Evolutionary conservation across 2,329 filamentous ascomycete species (phyloP), one percentile per base, ranked within the genome.

Genomic region (Venturia aucupariae): DNA sequence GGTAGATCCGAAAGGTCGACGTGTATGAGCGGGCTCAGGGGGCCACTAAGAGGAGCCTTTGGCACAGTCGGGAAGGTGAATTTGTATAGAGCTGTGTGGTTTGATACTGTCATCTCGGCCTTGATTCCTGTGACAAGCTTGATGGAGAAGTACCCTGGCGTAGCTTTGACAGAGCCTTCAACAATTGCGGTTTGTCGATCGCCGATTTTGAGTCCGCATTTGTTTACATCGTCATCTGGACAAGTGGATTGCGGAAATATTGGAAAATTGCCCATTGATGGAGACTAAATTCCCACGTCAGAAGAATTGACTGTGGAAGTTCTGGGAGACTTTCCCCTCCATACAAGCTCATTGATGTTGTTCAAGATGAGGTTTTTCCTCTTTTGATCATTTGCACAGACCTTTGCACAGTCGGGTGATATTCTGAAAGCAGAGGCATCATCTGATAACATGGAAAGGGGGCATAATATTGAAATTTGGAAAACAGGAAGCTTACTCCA

Each of bases 181-280:
- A 79, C 76, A 60, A 83, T 81, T n/a, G 74, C 72, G 0, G 80
- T 78, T 38, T 79, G 77, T 66, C 86, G 78, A 30, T 77, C 72
- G 13, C 72, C 72, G 35, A 81, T 80, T 6, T 79, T 75, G 68
- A 82, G 87, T 48, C 30, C 17, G 75, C 85, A 88, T 13, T 78
- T 77, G 68, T 89, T 78, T 63, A 90, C 74, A 46, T 86, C 81
- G 66, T 88, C 83, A 19, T 77, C 79, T 0, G 81, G 78, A 67
- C 88, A 91, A 44, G 79, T 78, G 3, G 82, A 75, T 66, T 89
- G 87, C 0, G 87, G 81, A 67, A 91, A 90, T 1, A 91, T 77
- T 0, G 89, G 86, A 62, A 91, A 91, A 70, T 90, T 90, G 19
- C 88, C 89, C 17, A 90, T 75, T 4, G 86, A 90, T 0, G 87